Percentiles rank a stretch among this genome's conserved stretches.
phyloP scores from a whole-genome alignment of 306 rosid species.

The Adenanthera pavonina region DNA sequence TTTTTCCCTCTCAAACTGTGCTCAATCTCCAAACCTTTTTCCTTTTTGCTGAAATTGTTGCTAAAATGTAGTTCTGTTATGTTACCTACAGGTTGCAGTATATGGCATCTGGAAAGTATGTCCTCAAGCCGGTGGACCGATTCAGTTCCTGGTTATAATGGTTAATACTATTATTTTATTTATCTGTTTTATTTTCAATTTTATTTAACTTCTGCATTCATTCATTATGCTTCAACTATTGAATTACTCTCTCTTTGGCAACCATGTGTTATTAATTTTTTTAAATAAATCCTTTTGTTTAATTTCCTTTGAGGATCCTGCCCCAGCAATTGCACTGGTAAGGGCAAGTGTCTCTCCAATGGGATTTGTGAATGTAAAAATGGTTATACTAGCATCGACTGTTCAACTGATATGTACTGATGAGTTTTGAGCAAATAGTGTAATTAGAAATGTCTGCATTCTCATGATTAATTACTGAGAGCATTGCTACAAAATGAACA shows the following conservation, averaged over 20 bases:
- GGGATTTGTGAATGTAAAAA: slow-evolving; percentile 81
- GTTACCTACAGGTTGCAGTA: slow-evolving; percentile 75
- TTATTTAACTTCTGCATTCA: background rate
- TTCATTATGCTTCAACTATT: slow-evolving; percentile 10
- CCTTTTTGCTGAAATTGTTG: slow-evolving; percentile 14
- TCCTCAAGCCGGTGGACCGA: slow-evolving; percentile 83
- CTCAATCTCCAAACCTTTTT: slow-evolving; percentile 17
- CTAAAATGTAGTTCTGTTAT: slow-evolving; percentile 25
- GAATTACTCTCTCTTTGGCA: slow-evolving; percentile 10
- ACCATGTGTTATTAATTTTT: background rate
- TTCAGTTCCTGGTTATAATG: slow-evolving; percentile 86
- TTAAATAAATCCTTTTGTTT: background rate
- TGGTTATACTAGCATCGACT: slow-evolving; percentile 81
- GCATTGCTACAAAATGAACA: background rate
- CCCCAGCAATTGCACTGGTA: slow-evolving; percentile 68
- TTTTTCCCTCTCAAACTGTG: background rate
- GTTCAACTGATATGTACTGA: slow-evolving; percentile 74
- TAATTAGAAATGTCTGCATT: slow-evolving; percentile 14
- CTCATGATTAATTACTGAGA: slow-evolving; percentile 3
- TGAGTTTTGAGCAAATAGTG: slow-evolving; percentile 9
- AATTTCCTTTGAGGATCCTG: slow-evolving; percentile 63
- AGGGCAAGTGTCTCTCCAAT: slow-evolving; percentile 73
- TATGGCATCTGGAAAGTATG: slow-evolving; percentile 89
- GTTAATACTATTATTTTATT: slow-evolving; percentile 46
- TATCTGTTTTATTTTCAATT: background rate